A percentile compares a stretch with the other conserved stretches of the same genome.
phyloP scores from a whole-genome alignment of 345 rosid species.

The Ailanthus altissimus region DNA sequence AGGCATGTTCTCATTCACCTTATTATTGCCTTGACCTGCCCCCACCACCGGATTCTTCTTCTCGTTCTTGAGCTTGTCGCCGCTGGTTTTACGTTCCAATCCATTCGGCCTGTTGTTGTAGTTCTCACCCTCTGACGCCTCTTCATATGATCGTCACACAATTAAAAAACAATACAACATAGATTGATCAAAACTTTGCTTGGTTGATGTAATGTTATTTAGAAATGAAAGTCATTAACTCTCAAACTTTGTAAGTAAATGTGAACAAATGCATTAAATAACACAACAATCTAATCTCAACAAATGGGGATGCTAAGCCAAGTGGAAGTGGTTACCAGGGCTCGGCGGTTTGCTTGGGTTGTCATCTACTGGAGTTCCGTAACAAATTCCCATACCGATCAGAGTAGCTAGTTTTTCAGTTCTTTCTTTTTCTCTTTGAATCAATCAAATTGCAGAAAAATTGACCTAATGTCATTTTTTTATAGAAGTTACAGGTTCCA shows the following conservation, averaged over 20 bases:
- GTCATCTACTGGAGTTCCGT: conserved; percentile 13
- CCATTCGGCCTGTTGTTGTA: not conserved
- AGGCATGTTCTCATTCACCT: not conserved
- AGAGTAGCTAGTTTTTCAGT: not conserved
- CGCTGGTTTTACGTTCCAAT: not conserved
- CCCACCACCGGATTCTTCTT: not conserved
- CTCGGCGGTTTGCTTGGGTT: not conserved
- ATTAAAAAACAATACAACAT: no score
- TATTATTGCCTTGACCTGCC: not conserved
- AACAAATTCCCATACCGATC: conserved; percentile 12
- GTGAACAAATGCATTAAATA: no score
- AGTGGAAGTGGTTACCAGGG: not conserved
- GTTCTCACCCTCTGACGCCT: not conserved
- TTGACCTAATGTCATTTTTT: no score
- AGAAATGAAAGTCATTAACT: no score
- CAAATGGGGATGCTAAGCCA: no score
- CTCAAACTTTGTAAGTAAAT: no score
- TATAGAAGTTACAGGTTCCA: no score
- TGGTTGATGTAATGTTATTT: no score
- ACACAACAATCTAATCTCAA: no score
- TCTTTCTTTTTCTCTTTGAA: not conserved
- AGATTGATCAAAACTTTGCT: no score
- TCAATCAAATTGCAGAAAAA: not conserved
- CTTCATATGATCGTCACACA: not conserved
- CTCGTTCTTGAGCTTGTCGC: not conserved